Base-by-base conservation (phyloP, 257 asterid genomes). In the Solanum rostratum region DNA sequence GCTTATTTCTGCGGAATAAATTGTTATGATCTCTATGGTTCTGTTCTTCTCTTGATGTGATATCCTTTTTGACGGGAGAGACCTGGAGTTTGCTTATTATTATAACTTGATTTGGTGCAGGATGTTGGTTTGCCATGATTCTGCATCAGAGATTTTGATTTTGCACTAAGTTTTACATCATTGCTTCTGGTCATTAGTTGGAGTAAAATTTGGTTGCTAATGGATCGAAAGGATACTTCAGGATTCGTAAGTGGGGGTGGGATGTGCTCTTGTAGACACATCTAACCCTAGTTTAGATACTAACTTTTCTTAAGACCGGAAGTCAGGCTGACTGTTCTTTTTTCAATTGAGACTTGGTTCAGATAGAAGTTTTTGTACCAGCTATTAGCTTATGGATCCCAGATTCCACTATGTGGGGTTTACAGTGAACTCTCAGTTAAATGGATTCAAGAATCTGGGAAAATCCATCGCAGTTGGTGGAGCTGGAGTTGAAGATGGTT, bases 201-300 rank as follows among this genome's bases (percentile, higher is more conserved):
- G n/a, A 83, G 84, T 68, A 66, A 69, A 76, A 29, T 68, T 59
- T 22, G 70, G 68, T 16, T 84, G 54, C 85, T 79, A 90, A 96
- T 96, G 99, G 99, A 96, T 87, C 93, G 99, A 41, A 89, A 93
- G 86, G 99, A 96, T 90, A 96, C 99, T 73, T 96, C 98, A 1
- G 99, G 99, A 84, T 96, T 96, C 87, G 99, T 96, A 18, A 96
- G 99, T 63, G 99, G 99, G 87, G 99, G 99, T 81, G 92, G 87
- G 91, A 84, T 92, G 96, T 85, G 50, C 94, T 90, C 92, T 86
- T 89, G 81, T 68, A 57, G 97, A 88, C 94, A 85, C 94, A 90
- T 91, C 93, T 93, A 89, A 90, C 97, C 87, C 33, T 90, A 85
- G 86, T 86, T 90, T 89, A 92, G 84, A 4, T 76, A 80, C 80